Percentiles rank a stretch among this genome's conserved stretches.
phyloP scores from a whole-genome alignment of 768 basidiomycete genomes.

The Rhodotorula graminis region DNA sequence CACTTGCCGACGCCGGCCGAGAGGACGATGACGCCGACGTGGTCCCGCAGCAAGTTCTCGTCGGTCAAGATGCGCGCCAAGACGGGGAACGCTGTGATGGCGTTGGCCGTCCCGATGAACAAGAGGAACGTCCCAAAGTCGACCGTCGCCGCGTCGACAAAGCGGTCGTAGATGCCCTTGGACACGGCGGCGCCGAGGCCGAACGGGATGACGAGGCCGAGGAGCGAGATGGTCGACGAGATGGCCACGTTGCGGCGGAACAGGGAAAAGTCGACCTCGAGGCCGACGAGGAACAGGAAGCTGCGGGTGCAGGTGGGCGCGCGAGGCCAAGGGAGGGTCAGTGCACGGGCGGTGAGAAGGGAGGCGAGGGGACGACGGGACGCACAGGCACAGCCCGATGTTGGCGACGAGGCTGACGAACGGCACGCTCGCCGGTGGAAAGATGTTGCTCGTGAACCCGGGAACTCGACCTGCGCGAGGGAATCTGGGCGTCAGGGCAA shows the following conservation, averaged over 20 bases:
- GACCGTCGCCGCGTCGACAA: constrained; percentile 50
- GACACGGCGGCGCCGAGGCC: constrained; percentile 72
- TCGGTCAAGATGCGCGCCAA: constrained; percentile 66
- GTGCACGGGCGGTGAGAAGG: background rate
- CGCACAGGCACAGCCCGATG: constrained; percentile 53
- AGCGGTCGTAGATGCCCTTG: constrained; percentile 68
- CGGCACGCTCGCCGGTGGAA: constrained; percentile 63
- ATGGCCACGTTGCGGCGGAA: constrained; percentile 62
- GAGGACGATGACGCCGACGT: constrained; percentile 73
- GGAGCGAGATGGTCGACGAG: constrained; percentile 58
- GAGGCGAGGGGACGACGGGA: constrained; percentile 55
- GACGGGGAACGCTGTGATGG: constrained; percentile 53
- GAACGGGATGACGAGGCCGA: constrained; percentile 71
- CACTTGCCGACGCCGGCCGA: constrained; percentile 66
- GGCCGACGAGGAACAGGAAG: constrained; percentile 52
- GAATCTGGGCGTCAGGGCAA: too few species aligned
- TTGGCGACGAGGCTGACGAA: constrained; percentile 67
- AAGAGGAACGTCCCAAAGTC: constrained; percentile 77
- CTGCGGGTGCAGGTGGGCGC: background rate
- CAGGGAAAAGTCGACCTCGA: constrained; percentile 73
- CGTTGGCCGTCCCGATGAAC: constrained; percentile 77
- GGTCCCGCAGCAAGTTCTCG: constrained; percentile 72
- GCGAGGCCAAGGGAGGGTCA: background rate
- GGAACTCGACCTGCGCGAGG: constrained; percentile 56
- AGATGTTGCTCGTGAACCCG: constrained; percentile 71